phyloP scores from a whole-genome alignment of 1,139 yeast species.

The Saccharomyces uvarum region DNA sequence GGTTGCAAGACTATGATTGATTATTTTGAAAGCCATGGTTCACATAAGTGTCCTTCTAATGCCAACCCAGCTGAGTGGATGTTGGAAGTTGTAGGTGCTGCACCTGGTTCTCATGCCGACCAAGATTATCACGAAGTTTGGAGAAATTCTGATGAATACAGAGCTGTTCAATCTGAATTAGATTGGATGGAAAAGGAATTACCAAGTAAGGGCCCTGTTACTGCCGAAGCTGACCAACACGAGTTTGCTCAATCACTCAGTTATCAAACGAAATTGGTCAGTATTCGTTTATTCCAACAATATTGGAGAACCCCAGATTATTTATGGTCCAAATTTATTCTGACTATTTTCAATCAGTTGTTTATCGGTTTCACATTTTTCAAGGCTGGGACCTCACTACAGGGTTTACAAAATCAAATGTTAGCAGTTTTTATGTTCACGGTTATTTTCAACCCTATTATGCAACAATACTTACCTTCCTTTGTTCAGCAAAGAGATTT shows the following conservation, averaged over 20 bases:
- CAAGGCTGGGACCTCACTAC: constrained; percentile 52
- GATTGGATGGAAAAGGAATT: constrained; percentile 41
- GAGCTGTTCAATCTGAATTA: constrained; percentile 38
- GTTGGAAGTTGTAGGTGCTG: constrained; percentile 72
- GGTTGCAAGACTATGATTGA: constrained; percentile 50
- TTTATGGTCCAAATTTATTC: constrained; percentile 46
- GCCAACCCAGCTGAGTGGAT: constrained; percentile 81
- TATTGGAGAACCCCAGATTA: constrained; percentile 57
- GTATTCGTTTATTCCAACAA: constrained; percentile 47
- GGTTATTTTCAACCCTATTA: constrained; percentile 48
- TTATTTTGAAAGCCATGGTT: constrained; percentile 64
- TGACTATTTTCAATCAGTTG: constrained; percentile 43
- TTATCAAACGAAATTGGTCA: constrained; percentile 46
- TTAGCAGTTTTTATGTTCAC: constrained; percentile 59
- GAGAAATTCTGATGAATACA: constrained; percentile 49
- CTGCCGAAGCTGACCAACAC: constrained; percentile 26
- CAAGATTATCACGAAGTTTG: constrained; percentile 60
- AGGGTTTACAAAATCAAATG: constrained; percentile 57
- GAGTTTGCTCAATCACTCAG: constrained; percentile 40
- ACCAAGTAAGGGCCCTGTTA: constrained; percentile 30
- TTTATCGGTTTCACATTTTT: constrained; percentile 71
- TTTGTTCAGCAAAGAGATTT: constrained; percentile 62
- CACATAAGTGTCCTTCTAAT: constrained; percentile 51
- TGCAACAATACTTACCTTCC: constrained; percentile 66
- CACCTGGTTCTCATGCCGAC: constrained; percentile 62